Evolutionary conservation across 2,329 filamentous ascomycete species (phyloP).

Genomic region (Aspergillus transmontanensis): DNA sequence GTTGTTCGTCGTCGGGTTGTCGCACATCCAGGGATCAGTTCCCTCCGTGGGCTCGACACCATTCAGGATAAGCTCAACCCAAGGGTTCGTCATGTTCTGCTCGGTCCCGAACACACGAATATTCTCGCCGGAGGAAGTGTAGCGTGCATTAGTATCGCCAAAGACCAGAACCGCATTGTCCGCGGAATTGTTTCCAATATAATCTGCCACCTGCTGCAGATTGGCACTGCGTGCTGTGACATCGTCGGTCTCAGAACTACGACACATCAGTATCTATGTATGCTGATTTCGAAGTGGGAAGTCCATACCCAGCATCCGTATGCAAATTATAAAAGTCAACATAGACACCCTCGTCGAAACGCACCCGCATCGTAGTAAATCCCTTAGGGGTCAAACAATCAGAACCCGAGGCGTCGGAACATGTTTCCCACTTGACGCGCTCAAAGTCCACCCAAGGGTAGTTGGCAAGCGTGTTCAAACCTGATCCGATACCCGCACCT

Average conservation of each 20-base stretch:
- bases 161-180: conserved; percentile 66
- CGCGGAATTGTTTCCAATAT: conserved; percentile 58
- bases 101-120: conserved; percentile 54
- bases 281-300: too few species aligned
- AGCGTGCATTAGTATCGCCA: conserved; percentile 68
- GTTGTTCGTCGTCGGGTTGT: conserved; percentile 58
- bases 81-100: conserved; percentile 60
- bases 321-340: conserved; percentile 69
- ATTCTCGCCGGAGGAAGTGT: conserved; percentile 59
- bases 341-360: conserved; percentile 56
- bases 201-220: conserved; percentile 60
- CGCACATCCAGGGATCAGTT: conserved; percentile 49
- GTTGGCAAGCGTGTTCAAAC: conserved; percentile 66
- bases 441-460: conserved; percentile 59
- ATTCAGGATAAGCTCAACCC: conserved; percentile 58
- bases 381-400: conserved; percentile 72
- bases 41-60: conserved; percentile 52
- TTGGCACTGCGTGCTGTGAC: conserved; percentile 60
- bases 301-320: conserved; percentile 60
- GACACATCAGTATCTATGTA: neutral
- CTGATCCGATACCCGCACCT: conserved; percentile 64
- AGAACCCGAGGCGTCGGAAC: conserved; percentile 54
- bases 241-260: conserved; percentile 53
- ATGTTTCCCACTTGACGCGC: conserved; percentile 59
- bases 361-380: conserved; percentile 66